Evolutionary conservation across 805 yeast species (phyloP), one percentile per base, ranked within the genome.

Genomic region (Kuraishia hungarica): DNA sequence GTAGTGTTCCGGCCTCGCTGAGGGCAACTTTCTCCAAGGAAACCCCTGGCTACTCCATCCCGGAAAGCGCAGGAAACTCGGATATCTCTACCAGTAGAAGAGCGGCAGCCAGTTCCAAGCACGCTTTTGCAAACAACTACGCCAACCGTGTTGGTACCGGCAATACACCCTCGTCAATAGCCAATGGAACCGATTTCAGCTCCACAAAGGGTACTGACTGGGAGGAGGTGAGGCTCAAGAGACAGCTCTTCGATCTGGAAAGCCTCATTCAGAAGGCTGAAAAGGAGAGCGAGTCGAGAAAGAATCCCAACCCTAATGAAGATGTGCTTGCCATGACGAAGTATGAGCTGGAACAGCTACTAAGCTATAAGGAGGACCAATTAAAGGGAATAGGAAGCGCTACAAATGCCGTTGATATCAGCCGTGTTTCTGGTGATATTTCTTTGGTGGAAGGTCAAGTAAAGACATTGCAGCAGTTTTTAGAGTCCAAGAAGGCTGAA

Each of bases 11-110:
- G 20, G 88, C 92, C 1, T 83, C 94, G 5, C 74, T 94, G 60
- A 79, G 96, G 50, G 97, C 97, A 17, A 89, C 97, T 0, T 93
- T 92, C 68, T 87, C 89, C 48, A 90, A 90, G 72, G 92, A 88
- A 61, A 79, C 79, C 35, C 94, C 96, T 17, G 84, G 83, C 56
- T 90, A 86, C 65, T 84, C 85, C 61, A 59, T 86, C 39, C 21
- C 53, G 17, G 47, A 53, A 20, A 62, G 58, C 54, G 61, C 67
- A 19, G 28, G 19, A 20, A 15, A 21, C 24, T 21, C 24, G 10
- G 21, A 21, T 21, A 20, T 61, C 48, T 58, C 60, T 2, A 10
- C 29, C 8, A 26, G 29, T 26, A 26, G 29, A 26, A 26, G 29
- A 26, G 29, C 29, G 10, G 29, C 8, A 10, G 29, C 29, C 8